Conservation (phyloP, 108 stramenopile species). For the Cylindrotheca fusiformis region DNA sequence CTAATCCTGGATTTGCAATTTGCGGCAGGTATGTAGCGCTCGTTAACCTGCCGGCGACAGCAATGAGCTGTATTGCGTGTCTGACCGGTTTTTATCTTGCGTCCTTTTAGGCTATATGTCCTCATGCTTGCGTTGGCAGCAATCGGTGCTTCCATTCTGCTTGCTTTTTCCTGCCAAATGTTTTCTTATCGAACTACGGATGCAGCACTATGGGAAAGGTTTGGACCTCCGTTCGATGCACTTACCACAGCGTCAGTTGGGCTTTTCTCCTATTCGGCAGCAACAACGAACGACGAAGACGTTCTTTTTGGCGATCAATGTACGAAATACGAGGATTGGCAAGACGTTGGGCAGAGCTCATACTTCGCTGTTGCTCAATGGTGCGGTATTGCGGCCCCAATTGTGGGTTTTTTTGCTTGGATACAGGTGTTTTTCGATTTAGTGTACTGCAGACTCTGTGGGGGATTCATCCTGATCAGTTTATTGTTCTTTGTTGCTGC, state of each 20-base stretch:
- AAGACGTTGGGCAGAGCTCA: neutral
- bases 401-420: slow-evolving; percentile 7
- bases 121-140: neutral
- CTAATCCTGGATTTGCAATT: too few species aligned
- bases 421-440: slow-evolving; percentile 14
- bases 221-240: slow-evolving; percentile 15
- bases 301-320: slow-evolving; percentile 13
- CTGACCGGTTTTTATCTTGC: too few species aligned
- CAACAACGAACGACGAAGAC: too few species aligned
- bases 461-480: slow-evolving; percentile 5
- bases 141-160: slow-evolving; percentile 7
- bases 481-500: slow-evolving; percentile 8
- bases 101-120: too few species aligned
- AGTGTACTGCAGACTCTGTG: slow-evolving; percentile 3
- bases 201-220: slow-evolving; percentile 7
- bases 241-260: slow-evolving; percentile 17
- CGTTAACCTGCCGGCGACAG: too few species aligned
- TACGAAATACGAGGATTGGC: slow-evolving; percentile 7
- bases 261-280: slow-evolving; percentile 16
- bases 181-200: slow-evolving; percentile 21
- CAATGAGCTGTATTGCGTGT: too few species aligned
- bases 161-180: slow-evolving; percentile 16
- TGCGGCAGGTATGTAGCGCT: too few species aligned
- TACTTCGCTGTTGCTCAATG: slow-evolving; percentile 22
- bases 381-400: slow-evolving; percentile 17